phyloP scores from a whole-genome alignment of 1,284 basidiomycete species.

The Vanrija sp. region DNA sequence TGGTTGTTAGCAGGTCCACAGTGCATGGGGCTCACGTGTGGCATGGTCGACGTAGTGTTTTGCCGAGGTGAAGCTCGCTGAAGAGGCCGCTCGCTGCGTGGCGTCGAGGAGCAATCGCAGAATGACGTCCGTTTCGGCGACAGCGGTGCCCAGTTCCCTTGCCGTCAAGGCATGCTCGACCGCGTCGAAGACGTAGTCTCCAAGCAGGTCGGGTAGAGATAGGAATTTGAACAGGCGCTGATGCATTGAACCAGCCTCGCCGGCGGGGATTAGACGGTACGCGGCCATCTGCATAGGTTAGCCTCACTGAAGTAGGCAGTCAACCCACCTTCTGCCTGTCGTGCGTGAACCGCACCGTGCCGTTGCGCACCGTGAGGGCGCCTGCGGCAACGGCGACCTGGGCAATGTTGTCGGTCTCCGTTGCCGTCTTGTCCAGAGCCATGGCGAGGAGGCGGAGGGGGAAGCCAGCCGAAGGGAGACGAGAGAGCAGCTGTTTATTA shows the following conservation, averaged over 20 bases:
- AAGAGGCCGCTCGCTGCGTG: constrained; percentile 11
- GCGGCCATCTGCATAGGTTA: constrained; percentile 28
- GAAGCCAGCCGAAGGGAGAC: constrained; percentile 30
- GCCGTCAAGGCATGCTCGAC: constrained; percentile 30
- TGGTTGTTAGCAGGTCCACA: background rate
- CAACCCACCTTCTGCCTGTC: constrained; percentile 33
- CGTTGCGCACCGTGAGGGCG: constrained; percentile 1
- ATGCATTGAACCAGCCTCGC: constrained; percentile 18
- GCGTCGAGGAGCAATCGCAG: constrained; percentile 23
- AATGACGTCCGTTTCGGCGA: constrained; percentile 10
- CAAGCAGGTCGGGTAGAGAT: constrained; percentile 6
- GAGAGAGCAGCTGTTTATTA: constrained; percentile 23
- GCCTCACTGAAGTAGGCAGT: background rate
- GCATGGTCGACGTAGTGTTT: constrained; percentile 19
- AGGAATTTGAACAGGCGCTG: constrained; percentile 23
- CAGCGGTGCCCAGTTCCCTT: constrained; percentile 2
- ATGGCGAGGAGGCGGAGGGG: constrained; percentile 18
- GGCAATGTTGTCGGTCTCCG: constrained; percentile 13
- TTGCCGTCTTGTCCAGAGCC: constrained; percentile 12
- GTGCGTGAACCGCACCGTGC: constrained; percentile 32
- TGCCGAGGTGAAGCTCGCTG: constrained; percentile 22
- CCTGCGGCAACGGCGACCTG: constrained; percentile 16
- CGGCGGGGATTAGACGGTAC: constrained; percentile 19
- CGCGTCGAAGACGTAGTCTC: constrained; percentile 32
- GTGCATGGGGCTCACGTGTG: constrained; percentile 8